These are phyloP conservation scores for Camellia lanceoleosa DNA, from an alignment of 148 eudicot genomes.

Conservation along the genomic window DNA sequence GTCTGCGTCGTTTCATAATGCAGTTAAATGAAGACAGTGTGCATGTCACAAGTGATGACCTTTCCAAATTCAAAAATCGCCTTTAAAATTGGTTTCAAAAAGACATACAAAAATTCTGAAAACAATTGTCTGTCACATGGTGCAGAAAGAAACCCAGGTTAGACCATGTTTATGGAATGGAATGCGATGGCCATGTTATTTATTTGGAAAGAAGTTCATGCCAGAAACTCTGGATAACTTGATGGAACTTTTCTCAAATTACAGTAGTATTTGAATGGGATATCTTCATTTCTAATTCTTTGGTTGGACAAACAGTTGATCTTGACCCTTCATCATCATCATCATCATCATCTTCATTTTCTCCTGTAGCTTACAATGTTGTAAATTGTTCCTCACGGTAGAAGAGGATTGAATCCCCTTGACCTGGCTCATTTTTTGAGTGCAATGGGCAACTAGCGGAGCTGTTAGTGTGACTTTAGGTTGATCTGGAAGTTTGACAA, in stretches of 20 bases:
- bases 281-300: constrained; percentile 25
- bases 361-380: constrained; percentile 25
- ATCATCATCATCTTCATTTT: no score
- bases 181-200: constrained; percentile 70
- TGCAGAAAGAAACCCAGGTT: no score
- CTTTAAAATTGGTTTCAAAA: no score
- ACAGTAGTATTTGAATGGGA: constrained; percentile 42
- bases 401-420: constrained; percentile 17
- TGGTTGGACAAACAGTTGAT: constrained; percentile 24
- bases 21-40: no score
- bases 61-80: no score
- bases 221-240: constrained; percentile 71
- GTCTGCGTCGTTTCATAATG: no score
- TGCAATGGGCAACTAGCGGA: constrained; percentile 22
- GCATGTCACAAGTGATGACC: no score
- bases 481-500: constrained; percentile 16
- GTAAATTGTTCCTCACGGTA: constrained; percentile 26
- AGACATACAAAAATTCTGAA: no score
- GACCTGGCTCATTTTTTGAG: constrained; percentile 15
- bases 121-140: no score
- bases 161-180: constrained; percentile 88
- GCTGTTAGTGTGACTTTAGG: constrained; percentile 6
- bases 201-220: constrained; percentile 82
- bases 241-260: constrained; percentile 67
- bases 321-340: constrained; percentile 20